Conservation (phyloP, 2,329 filamentous ascomycete genomes). For the Botryotinia convoluta region DNA sequence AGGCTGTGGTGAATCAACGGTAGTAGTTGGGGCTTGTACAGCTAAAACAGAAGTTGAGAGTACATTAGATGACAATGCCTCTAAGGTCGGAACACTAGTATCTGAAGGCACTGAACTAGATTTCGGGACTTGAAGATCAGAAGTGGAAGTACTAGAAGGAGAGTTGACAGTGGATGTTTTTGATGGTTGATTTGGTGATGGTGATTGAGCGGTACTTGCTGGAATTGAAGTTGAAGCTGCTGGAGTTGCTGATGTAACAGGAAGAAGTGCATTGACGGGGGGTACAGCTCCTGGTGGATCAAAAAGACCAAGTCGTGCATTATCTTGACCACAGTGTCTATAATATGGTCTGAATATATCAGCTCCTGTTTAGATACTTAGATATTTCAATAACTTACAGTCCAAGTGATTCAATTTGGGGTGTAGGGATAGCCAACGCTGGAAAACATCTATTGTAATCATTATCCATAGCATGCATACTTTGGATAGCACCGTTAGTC, state of each 20-base stretch:
- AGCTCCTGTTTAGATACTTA: neutral
- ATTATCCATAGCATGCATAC: slow-evolving; percentile 22
- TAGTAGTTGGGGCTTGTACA: slow-evolving; percentile 3
- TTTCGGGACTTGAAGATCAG: neutral
- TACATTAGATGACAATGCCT: neutral
- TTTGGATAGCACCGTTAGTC: slow-evolving; percentile 18
- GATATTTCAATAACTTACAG: slow-evolving; percentile 20
- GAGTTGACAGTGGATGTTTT: slow-evolving; percentile 9
- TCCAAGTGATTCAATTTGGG: slow-evolving; percentile 24
- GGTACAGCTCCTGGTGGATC: slow-evolving; percentile 44
- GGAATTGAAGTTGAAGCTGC: slow-evolving; percentile 24
- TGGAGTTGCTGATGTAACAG: slow-evolving; percentile 29
- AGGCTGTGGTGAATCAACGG: neutral
- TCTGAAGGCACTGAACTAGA: neutral
- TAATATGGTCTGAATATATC: slow-evolving; percentile 31
- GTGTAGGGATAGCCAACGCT: slow-evolving; percentile 24
- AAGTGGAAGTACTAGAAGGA: neutral
- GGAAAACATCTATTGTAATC: slow-evolving; percentile 28
- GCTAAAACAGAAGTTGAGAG: neutral
- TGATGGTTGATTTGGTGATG: slow-evolving; percentile 22
- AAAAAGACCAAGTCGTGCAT: slow-evolving; percentile 42
- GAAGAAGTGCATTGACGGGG: slow-evolving; percentile 33
- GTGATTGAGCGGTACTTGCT: slow-evolving; percentile 25
- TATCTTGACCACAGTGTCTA: slow-evolving; percentile 41
- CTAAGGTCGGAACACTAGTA: neutral